Conservation (phyloP, 2,329 filamentous ascomycete genomes). For the Aspergillus sp. region DNA sequence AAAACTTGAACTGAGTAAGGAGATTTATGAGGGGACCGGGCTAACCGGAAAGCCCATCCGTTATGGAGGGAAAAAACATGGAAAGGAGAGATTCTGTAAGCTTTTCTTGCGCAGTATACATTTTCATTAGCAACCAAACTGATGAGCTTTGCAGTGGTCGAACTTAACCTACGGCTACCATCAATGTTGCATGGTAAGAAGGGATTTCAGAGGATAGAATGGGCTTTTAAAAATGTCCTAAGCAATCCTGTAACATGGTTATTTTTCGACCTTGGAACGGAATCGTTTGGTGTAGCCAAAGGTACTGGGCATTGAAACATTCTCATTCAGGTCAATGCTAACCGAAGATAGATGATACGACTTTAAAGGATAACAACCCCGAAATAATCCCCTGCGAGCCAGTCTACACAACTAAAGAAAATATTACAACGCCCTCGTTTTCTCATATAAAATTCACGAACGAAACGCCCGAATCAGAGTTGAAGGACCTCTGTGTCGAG, state of each 20-base stretch:
- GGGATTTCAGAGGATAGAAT: conserved; percentile 73
- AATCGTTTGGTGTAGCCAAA: conserved; percentile 31
- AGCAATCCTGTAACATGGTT: conserved; percentile 71
- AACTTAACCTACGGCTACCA: conserved; percentile 70
- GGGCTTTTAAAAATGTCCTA: conserved; percentile 77
- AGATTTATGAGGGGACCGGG: conserved; percentile 79
- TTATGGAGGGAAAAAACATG: conserved; percentile 59
- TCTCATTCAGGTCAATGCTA: neutral
- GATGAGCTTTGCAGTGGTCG: conserved; percentile 59
- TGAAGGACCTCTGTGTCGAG: conserved; percentile 63
- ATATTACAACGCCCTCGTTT: conserved; percentile 35
- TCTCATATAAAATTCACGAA: conserved; percentile 27
- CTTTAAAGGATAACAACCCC: conserved; percentile 41
- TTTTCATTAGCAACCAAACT: conserved; percentile 5
- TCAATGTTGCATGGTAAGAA: conserved; percentile 83
- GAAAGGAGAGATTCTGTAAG: conserved; percentile 73
- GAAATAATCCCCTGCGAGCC: conserved; percentile 34
- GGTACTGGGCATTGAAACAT: conserved; percentile 36
- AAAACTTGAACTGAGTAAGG: conserved; percentile 74
- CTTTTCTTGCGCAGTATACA: neutral
- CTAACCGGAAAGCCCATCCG: conserved; percentile 69
- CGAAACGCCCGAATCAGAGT: conserved; percentile 39
- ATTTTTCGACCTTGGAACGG: conserved; percentile 61
- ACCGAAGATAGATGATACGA: conserved; percentile 25
- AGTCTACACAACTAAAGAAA: conserved; percentile 21